Percentiles rank a stretch among this genome's conserved stretches.
Evolutionary conservation across 2,329 filamentous ascomycete genomes (phyloP).

Genomic region (Epichloe coenophiala): DNA sequence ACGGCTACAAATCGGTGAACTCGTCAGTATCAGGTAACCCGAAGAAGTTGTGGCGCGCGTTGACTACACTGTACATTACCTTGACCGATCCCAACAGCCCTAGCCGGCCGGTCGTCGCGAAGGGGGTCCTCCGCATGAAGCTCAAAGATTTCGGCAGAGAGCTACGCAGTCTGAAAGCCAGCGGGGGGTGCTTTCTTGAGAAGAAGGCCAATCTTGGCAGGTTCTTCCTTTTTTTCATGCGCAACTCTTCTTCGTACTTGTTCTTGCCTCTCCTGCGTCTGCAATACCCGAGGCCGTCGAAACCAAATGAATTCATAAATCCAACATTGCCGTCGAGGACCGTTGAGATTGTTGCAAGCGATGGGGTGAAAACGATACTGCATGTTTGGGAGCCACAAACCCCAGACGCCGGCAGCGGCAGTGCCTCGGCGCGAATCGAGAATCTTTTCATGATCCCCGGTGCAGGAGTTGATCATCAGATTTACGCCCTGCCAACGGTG

Average conservation of each 20-base stretch:
- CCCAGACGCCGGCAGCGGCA: slow-evolving; percentile 13
- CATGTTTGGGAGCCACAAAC: slow-evolving; percentile 43
- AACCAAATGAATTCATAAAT: slow-evolving; percentile 38
- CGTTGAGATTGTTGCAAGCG: slow-evolving; percentile 33
- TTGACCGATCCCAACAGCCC: slow-evolving; percentile 27
- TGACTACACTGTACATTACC: slow-evolving; percentile 48
- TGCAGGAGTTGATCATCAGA: slow-evolving; percentile 48
- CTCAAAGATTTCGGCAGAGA: background rate
- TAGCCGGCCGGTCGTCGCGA: background rate
- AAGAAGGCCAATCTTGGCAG: slow-evolving; percentile 31
- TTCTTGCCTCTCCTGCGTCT: slow-evolving; percentile 40
- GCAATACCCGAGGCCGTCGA: slow-evolving; percentile 35
- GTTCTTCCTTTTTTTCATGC: slow-evolving; percentile 43
- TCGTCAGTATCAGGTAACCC: slow-evolving; percentile 44
- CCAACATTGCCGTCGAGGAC: slow-evolving; percentile 30
- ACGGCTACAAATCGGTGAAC: slow-evolving; percentile 50
- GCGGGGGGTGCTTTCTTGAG: slow-evolving; percentile 12
- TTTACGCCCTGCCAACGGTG: slow-evolving; percentile 49
- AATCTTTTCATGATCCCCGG: slow-evolving; percentile 50
- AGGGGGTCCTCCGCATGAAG: background rate
- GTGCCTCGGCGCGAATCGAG: slow-evolving; percentile 15
- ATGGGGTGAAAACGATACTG: slow-evolving; percentile 38
- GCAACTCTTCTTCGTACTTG: slow-evolving; percentile 38
- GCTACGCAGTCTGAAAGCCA: background rate
- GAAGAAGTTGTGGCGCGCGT: slow-evolving; percentile 45